Conservation (phyloP, 805 yeast species). For the Saccharomycopsis sp. region DNA sequence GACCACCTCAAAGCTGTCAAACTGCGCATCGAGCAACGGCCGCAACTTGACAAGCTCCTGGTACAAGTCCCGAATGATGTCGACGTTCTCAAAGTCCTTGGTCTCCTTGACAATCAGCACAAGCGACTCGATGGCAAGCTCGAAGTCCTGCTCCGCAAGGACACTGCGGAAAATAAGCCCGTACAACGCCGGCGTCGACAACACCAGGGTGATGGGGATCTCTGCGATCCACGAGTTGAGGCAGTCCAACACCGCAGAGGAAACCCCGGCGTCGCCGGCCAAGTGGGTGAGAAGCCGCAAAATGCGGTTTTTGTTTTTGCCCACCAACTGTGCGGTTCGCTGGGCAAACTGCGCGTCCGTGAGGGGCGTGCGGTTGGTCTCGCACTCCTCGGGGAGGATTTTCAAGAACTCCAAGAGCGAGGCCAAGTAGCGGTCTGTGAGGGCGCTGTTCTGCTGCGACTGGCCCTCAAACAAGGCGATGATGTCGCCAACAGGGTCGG, state of each 20-base stretch:
- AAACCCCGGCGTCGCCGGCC: constrained; percentile 28
- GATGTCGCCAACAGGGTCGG: constrained; percentile 61
- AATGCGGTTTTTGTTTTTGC: constrained; percentile 61
- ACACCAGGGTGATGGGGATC: constrained; percentile 64
- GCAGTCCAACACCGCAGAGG: constrained; percentile 57
- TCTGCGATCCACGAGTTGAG: constrained; percentile 89
- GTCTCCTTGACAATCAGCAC: constrained; percentile 77
- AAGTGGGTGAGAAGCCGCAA: constrained; percentile 49
- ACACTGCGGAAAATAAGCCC: constrained; percentile 61
- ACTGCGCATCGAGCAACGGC: constrained; percentile 35
- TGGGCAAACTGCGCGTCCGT: constrained; percentile 71
- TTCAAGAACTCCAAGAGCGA: constrained; percentile 71
- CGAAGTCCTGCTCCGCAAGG: constrained; percentile 48
- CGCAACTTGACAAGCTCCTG: constrained; percentile 60
- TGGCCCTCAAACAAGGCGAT: constrained; percentile 35
- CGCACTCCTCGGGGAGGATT: constrained; percentile 89
- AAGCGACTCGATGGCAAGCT: constrained; percentile 81
- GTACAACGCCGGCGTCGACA: constrained; percentile 58
- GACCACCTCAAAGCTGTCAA: constrained; percentile 58
- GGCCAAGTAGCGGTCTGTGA: constrained; percentile 20
- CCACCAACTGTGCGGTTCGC: constrained; percentile 58
- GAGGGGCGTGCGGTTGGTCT: constrained; percentile 67
- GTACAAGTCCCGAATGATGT: constrained; percentile 49
- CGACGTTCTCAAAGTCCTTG: constrained; percentile 59
- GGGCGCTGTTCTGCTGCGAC: constrained; percentile 10